Evolutionary conservation across 441 rosid genomes (phyloP).

Genomic region (Daphne laureola): DNA sequence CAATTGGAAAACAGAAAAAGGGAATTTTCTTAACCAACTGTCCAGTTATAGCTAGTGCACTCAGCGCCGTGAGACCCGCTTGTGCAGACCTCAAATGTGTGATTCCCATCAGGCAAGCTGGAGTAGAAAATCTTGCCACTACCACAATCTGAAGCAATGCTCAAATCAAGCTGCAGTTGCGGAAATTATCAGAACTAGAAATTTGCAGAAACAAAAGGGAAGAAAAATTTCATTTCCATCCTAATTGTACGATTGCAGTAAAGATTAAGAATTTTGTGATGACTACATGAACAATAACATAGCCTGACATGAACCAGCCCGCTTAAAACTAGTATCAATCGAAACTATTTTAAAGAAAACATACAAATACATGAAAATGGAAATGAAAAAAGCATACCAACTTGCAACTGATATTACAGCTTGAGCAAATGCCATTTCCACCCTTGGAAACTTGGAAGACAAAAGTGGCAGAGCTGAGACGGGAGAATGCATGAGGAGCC

Average conservation of each 20-base stretch:
- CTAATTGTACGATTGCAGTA: no score
- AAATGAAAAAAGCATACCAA: constrained; percentile 20
- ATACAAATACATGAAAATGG: neutral
- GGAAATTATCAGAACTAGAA: neutral
- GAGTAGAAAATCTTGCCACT: constrained; percentile 34
- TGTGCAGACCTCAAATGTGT: constrained; percentile 68
- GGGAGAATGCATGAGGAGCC: constrained; percentile 56
- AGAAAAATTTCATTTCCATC: no score
- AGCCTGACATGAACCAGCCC: no score
- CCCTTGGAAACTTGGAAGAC: constrained; percentile 46
- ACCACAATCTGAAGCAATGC: constrained; percentile 44
- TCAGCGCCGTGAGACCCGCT: constrained; percentile 38
- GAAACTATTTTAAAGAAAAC: neutral
- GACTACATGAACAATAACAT: no score
- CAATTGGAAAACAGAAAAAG: constrained; percentile 15
- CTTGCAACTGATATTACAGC: constrained; percentile 59
- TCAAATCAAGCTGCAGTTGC: constrained; percentile 66
- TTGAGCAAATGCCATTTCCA: constrained; percentile 40
- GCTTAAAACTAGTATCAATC: neutral
- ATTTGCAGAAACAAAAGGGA: no score
- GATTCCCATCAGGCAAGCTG: constrained; percentile 63
- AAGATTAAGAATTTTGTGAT: neutral
- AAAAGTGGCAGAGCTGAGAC: constrained; percentile 53
- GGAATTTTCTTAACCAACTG: constrained; percentile 56
- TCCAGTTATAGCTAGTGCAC: constrained; percentile 68